These are phyloP conservation scores for Nannizziopsis barbatae DNA, from an alignment of 2,329 filamentous ascomycete genomes.

Conservation along the genomic window DNA sequence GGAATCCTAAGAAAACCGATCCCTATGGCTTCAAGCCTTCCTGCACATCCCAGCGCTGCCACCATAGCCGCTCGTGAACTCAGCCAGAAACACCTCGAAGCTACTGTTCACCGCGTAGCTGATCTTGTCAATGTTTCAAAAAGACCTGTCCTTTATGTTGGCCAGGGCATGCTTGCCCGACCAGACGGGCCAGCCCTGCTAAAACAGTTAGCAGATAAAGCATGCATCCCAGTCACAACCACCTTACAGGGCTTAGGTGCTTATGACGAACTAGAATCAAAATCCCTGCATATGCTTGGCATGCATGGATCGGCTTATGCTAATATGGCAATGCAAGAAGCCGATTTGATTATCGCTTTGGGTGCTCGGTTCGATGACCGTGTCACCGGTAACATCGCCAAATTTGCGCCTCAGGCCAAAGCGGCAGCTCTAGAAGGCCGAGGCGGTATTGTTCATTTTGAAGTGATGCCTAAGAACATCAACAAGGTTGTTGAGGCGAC, in stretches of 20 bases:
- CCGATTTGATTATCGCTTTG: slow-evolving; percentile 88
- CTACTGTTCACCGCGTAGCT: slow-evolving; percentile 65
- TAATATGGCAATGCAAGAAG: slow-evolving; percentile 96
- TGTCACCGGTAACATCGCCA: slow-evolving; percentile 68
- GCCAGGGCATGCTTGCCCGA: slow-evolving; percentile 72
- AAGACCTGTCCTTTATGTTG: slow-evolving; percentile 91
- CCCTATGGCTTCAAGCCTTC: slow-evolving; percentile 61
- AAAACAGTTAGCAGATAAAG: slow-evolving; percentile 79
- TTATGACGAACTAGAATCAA: slow-evolving; percentile 85
- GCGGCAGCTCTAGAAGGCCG: slow-evolving; percentile 71
- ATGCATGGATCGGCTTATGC: slow-evolving; percentile 97
- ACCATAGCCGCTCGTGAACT: slow-evolving; percentile 67
- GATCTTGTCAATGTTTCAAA: slow-evolving; percentile 76
- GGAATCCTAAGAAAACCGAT: slow-evolving; percentile 73
- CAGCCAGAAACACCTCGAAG: slow-evolving; percentile 59
- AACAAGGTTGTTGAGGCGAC: slow-evolving; percentile 98
- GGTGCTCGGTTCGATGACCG: slow-evolving; percentile 94
- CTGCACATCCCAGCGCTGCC: slow-evolving; percentile 73
- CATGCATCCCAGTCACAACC: slow-evolving; percentile 85
- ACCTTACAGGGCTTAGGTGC: slow-evolving; percentile 88
- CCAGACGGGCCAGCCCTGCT: slow-evolving; percentile 69
- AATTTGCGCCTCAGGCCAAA: slow-evolving; percentile 83
- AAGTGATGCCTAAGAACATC: slow-evolving; percentile 99
- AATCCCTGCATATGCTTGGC: slow-evolving; percentile 94
- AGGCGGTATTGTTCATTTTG: slow-evolving; percentile 93